Base-by-base conservation (phyloP, 2,329 filamentous ascomycete genomes). In the Whalleya microplaca region DNA sequence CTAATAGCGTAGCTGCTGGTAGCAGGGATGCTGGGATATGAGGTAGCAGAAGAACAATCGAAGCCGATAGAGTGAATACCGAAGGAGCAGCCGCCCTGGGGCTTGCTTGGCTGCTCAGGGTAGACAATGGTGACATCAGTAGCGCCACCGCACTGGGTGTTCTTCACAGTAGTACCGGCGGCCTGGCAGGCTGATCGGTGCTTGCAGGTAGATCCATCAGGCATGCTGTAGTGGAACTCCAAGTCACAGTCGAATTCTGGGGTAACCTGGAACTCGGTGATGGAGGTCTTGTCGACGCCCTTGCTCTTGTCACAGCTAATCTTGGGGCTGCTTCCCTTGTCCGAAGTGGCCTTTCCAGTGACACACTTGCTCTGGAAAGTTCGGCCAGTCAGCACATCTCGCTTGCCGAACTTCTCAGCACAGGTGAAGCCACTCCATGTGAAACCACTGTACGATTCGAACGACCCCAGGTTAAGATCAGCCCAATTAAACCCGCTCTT, bases 131-230 rank as follows among this genome's bases (percentile, higher is more conserved):
- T 86, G 59, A 97, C 92, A 55, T 85, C 87, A 72, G 83, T 91
- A 63, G 94, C 93, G 75, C 93, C 93, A 84, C 92, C 94, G 73
- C 94, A 98, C 82, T 97, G 92, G 59, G 80, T 85, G 84, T 97
- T 97, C 76, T 85, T 77, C 67, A 97, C 81, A 45, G 82, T 84
- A 56, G 85, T 87, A 68, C 91, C 91, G 16, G 81, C 78, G 53
- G 81, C 78, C 62, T 80, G 84, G 84, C 91, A 96, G 50, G 80
- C 71, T 63, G 84, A 79, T 61, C 84, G 86, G 68, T 96, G 89
- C 78, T 90, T 94, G 86, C 94, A 98, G 58, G 75, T 84, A 14
- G 85, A 87, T 66, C 90, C 90, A 72, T 94, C 91, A 2, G 86
- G 83, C 92, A 97, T 96, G 68, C 80, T 83, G 77, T 94, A 97